Evolutionary conservation across 805 yeast genomes (phyloP).

Genomic region (Yarrowia divulgata): DNA sequence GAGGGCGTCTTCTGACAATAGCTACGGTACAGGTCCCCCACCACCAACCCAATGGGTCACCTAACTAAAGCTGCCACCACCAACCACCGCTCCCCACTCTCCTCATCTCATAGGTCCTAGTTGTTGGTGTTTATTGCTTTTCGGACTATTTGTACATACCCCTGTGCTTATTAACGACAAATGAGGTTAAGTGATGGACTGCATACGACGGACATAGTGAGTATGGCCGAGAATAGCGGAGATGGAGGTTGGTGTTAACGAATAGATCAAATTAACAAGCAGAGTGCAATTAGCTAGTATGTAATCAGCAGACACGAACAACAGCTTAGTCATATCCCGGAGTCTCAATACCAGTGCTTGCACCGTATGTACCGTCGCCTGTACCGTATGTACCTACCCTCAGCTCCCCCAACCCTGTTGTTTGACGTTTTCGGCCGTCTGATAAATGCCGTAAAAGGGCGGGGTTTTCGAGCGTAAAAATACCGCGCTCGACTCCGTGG

Average conservation of each 20-base stretch:
- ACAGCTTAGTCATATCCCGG: no score
- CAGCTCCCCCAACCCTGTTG: constrained; percentile 9
- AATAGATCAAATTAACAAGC: no score
- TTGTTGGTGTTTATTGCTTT: background rate
- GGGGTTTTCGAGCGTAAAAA: background rate
- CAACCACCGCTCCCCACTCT: background rate
- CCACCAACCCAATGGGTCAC: no score
- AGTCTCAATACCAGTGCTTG: no score
- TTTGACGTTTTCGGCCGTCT: constrained; percentile 6
- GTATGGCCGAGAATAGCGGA: background rate
- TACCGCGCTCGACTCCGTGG: background rate
- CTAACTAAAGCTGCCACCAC: no score
- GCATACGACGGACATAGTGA: constrained; percentile 11
- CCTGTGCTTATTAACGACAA: constrained; percentile 13
- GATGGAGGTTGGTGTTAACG: no score
- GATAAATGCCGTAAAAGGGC: background rate
- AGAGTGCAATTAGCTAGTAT: no score
- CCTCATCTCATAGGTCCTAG: background rate
- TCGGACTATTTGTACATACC: background rate
- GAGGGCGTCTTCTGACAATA: no score
- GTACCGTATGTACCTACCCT: no score
- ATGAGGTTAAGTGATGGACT: constrained; percentile 14
- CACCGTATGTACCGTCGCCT: no score
- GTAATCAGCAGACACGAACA: no score
- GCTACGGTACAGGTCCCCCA: no score